A percentile compares a stretch with the other conserved stretches of the same genome.
Conservation (phyloP, 306 rosid genomes). For the Prunus armeniaca region DNA sequence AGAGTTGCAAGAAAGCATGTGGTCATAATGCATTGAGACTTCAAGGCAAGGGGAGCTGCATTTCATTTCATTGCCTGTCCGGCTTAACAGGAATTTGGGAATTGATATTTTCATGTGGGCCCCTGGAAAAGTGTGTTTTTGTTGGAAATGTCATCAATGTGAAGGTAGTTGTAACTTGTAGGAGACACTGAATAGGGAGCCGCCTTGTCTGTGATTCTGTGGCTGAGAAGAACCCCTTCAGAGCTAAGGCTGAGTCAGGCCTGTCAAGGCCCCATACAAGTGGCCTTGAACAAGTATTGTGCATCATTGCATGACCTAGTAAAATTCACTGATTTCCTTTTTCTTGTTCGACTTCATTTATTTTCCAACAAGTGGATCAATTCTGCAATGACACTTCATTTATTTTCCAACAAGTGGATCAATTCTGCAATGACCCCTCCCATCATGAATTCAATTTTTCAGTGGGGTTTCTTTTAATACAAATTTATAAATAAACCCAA, state of each 20-base stretch:
- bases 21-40: not conserved
- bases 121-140: not conserved
- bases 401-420: not conserved
- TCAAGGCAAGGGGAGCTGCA: not conserved
- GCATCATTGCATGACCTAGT: not conserved
- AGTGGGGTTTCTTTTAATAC: no score
- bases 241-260: not conserved
- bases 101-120: constrained; percentile 14
- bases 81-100: constrained; percentile 4
- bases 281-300: not conserved
- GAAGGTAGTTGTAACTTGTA: not conserved
- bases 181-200: constrained; percentile 29
- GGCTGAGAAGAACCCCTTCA: not conserved
- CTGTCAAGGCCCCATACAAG: not conserved
- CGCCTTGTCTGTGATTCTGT: not conserved
- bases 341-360: not conserved
- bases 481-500: no score
- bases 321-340: not conserved
- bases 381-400: not conserved
- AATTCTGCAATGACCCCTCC: not conserved
- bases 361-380: not conserved
- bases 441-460: no score
- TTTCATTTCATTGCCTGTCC: constrained; percentile 8
- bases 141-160: constrained; percentile 20
- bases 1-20: not conserved